Percentiles rank a stretch among this genome's conserved stretches.
These are phyloP conservation scores for Vitis labrusca DNA, from an alignment of 164 flowering plant genomes.

Conservation along the genomic window DNA sequence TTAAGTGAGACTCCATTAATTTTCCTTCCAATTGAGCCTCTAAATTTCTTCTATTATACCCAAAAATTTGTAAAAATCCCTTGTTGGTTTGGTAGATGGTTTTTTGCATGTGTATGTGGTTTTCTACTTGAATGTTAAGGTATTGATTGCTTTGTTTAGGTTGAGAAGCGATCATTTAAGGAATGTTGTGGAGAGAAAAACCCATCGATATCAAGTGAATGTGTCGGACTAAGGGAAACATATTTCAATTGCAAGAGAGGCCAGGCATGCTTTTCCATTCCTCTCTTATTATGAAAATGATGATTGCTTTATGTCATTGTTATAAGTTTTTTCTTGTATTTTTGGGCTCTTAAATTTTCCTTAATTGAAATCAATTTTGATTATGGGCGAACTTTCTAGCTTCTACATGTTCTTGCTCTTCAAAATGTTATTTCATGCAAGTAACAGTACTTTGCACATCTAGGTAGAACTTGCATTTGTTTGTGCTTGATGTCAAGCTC, in stretches of 20 bases:
- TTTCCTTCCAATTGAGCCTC: no score
- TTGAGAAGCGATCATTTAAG: conserved; percentile 65
- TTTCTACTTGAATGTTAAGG: neutral
- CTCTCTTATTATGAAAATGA: neutral
- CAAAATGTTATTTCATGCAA: no score
- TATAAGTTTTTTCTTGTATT: neutral
- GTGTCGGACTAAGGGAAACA: conserved; percentile 90
- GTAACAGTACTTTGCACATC: no score
- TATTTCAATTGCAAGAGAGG: conserved; percentile 98
- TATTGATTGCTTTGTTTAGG: conserved; percentile 33
- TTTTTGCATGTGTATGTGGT: no score
- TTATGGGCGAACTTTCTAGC: no score
- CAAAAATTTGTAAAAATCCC: neutral
- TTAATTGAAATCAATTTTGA: neutral
- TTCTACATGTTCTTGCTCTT: no score
- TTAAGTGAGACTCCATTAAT: no score
- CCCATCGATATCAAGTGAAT: conserved; percentile 73
- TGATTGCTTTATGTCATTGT: neutral
- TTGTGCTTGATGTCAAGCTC: no score
- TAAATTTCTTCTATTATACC: no score
- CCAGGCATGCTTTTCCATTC: conserved; percentile 45
- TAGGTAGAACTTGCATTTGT: no score
- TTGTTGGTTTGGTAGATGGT: neutral
- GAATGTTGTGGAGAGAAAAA: conserved; percentile 86
- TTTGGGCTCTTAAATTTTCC: neutral